Evolutionary conservation across 139 green algal genomes (phyloP).

Genomic region (Micromonas commoda): DNA sequence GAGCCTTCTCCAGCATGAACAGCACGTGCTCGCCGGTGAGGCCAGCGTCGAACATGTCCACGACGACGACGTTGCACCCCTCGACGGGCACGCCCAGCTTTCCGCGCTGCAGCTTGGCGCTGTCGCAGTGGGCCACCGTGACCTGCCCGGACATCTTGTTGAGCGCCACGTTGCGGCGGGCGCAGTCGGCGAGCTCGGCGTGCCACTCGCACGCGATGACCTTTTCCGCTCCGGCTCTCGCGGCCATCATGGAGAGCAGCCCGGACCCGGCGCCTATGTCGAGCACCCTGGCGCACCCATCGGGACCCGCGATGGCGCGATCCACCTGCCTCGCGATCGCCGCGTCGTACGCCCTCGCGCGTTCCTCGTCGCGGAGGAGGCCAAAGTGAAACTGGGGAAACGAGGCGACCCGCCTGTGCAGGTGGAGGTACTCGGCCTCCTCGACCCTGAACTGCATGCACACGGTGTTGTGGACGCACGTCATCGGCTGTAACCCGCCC

Average conservation of each 20-base stretch:
- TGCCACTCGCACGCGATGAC: slow-evolving; percentile 33
- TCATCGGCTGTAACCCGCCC: slow-evolving; percentile 47
- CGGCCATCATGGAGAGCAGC: slow-evolving; percentile 34
- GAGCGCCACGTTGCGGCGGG: slow-evolving; percentile 25
- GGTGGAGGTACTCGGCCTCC: slow-evolving; percentile 53
- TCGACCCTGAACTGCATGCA: slow-evolving; percentile 56
- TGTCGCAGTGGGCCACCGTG: slow-evolving; percentile 30
- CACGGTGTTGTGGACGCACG: slow-evolving; percentile 64
- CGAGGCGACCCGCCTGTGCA: slow-evolving; percentile 48
- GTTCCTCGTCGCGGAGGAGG: slow-evolving; percentile 44
- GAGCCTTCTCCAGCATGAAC: slow-evolving; percentile 50
- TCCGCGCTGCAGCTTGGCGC: slow-evolving; percentile 32
- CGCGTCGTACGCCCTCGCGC: slow-evolving; percentile 41
- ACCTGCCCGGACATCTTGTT: slow-evolving; percentile 31
- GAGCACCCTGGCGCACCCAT: neutral
- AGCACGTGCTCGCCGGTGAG: slow-evolving; percentile 55
- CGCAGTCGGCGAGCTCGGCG: slow-evolving; percentile 2
- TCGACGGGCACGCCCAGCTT: slow-evolving; percentile 44
- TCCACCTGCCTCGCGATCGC: slow-evolving; percentile 49
- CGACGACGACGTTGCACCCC: slow-evolving; percentile 60
- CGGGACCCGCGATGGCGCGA: slow-evolving; percentile 22
- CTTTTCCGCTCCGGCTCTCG: slow-evolving; percentile 26
- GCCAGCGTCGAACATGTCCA: slow-evolving; percentile 39
- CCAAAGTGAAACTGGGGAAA: slow-evolving; percentile 59
- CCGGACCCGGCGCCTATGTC: slow-evolving; percentile 43